phyloP scores from a whole-genome alignment of 176 grass and related monocot species.

The Zizania latifolia region DNA sequence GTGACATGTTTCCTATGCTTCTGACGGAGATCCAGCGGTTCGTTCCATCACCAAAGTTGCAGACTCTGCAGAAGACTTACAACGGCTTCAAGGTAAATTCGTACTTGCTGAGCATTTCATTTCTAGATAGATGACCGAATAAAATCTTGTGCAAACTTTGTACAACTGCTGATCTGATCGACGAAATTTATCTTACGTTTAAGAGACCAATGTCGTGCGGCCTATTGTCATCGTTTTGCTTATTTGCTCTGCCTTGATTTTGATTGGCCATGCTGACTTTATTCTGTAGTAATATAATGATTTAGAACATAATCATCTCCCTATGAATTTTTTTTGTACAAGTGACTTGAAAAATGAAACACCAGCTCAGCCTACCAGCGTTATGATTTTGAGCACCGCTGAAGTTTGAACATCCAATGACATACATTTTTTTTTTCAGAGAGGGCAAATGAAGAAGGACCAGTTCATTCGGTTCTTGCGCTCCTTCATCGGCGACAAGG shows the following conservation, averaged over 20 bases:
- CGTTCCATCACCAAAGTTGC: slow-evolving; percentile 30
- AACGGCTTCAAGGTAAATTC: slow-evolving; percentile 55
- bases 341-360: background rate
- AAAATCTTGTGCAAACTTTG: background rate
- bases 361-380: background rate
- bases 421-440: slow-evolving; percentile 38
- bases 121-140: background rate
- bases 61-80: slow-evolving; percentile 36
- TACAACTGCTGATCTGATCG: background rate
- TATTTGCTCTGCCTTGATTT: background rate
- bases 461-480: slow-evolving; percentile 66
- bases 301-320: background rate
- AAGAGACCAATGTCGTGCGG: background rate
- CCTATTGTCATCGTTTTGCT: too few species aligned
- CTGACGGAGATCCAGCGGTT: slow-evolving; percentile 45
- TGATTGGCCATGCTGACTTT: background rate
- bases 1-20: slow-evolving; percentile 56
- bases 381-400: background rate
- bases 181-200: background rate
- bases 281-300: background rate
- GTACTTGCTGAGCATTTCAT: background rate
- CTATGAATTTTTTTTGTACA: background rate
- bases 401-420: background rate
- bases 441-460: slow-evolving; percentile 56
- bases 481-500: slow-evolving; percentile 43